Evolutionary conservation across 2,329 filamentous ascomycete species (phyloP).

Genomic region (Amauroascus niger): DNA sequence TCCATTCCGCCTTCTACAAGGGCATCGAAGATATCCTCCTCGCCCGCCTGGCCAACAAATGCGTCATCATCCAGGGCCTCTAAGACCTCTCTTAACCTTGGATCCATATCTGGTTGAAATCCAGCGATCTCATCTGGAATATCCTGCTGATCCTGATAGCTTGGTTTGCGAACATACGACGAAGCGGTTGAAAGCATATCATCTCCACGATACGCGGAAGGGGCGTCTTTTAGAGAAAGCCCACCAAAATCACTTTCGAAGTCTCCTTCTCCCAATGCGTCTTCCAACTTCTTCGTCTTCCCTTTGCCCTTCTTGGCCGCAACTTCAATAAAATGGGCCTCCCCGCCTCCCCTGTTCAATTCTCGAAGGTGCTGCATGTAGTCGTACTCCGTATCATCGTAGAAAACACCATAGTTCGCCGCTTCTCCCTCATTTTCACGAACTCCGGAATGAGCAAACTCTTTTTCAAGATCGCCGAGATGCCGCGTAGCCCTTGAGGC

Average conservation of each 20-base stretch:
- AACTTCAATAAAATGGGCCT: conserved; percentile 73
- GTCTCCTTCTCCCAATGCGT: conserved; percentile 58
- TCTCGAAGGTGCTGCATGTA: conserved; percentile 99
- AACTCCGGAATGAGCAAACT: conserved; percentile 59
- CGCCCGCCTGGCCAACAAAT: conserved; percentile 70
- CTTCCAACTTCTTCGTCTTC: conserved; percentile 67
- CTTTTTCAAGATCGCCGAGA: conserved; percentile 64
- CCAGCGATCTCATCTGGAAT: conserved; percentile 84
- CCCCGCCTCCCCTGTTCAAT: conserved; percentile 58
- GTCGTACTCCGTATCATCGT: conserved; percentile 89
- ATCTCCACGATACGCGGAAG: conserved; percentile 15
- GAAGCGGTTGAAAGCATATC: conserved; percentile 44
- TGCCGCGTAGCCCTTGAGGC: conserved; percentile 49
- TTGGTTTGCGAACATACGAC: conserved; percentile 64
- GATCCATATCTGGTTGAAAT: conserved; percentile 97
- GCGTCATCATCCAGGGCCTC: conserved; percentile 93
- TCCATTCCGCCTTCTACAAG: conserved; percentile 55
- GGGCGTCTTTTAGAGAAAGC: background rate
- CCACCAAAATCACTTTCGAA: conserved; percentile 35
- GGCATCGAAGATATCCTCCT: conserved; percentile 73
- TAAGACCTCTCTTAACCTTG: conserved; percentile 75
- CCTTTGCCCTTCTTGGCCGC: conserved; percentile 52
- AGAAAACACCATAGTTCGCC: conserved; percentile 87
- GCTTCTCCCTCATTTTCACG: conserved; percentile 92
- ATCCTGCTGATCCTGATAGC: conserved; percentile 88